Evolutionary conservation across 2,329 filamentous ascomycete species (phyloP).

Genomic region (Bisporella sp.): DNA sequence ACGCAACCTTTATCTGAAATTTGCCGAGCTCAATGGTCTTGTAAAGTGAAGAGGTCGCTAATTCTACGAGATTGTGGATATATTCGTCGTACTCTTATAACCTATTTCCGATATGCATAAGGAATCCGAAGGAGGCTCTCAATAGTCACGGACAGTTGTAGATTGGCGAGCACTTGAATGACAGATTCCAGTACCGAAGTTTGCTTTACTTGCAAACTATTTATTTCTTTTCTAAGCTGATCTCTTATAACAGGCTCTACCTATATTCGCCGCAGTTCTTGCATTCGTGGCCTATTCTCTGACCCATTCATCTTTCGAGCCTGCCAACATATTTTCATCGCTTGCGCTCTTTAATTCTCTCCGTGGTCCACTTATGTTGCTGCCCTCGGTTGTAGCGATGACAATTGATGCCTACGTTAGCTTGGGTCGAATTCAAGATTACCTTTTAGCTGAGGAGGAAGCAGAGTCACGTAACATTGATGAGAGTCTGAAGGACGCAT

Average conservation of each 20-base stretch:
- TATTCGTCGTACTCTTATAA: too few relatives aligned
- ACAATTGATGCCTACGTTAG: slow-evolving; percentile 81
- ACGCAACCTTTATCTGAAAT: too few relatives aligned
- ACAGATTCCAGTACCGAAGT: too few relatives aligned
- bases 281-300: slow-evolving; percentile 76
- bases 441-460: slow-evolving; percentile 74
- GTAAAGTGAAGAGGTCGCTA: too few relatives aligned
- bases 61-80: too few relatives aligned
- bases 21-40: too few relatives aligned
- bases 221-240: too few relatives aligned
- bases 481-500: slow-evolving; percentile 53
- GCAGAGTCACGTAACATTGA: slow-evolving; percentile 75
- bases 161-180: too few relatives aligned
- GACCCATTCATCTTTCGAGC: slow-evolving; percentile 56
- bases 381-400: slow-evolving; percentile 79
- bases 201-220: too few relatives aligned
- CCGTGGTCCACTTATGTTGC: slow-evolving; percentile 76
- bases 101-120: too few relatives aligned
- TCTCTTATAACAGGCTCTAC: slow-evolving; percentile 52
- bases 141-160: too few relatives aligned
- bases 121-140: too few relatives aligned
- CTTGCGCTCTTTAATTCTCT: slow-evolving; percentile 85
- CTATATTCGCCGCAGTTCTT: slow-evolving; percentile 88
- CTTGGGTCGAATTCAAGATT: slow-evolving; percentile 74
- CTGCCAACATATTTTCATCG: slow-evolving; percentile 80